Percentiles rank a stretch among this genome's conserved stretches.
These are phyloP conservation scores for Fusarium odoratissimum DNA, from an alignment of 2,329 filamentous ascomycete species.

Conservation along the genomic window DNA sequence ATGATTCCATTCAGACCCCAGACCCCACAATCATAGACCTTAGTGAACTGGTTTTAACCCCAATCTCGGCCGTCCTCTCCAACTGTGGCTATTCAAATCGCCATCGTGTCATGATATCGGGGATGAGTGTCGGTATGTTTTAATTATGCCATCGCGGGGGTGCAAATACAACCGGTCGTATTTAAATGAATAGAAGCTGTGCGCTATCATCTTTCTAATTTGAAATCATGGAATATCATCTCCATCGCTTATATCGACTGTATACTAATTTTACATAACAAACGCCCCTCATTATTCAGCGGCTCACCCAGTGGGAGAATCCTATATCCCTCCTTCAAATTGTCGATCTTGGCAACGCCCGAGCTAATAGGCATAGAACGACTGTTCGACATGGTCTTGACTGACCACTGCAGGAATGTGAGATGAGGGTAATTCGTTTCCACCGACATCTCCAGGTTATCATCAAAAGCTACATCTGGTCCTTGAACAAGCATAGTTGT, in stretches of 20 bases:
- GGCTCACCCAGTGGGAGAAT: background rate
- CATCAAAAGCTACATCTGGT: background rate
- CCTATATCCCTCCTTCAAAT: constrained; percentile 10
- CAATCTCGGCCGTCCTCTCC: too few relatives aligned
- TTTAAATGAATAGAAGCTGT: background rate
- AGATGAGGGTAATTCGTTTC: background rate
- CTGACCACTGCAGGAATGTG: constrained; percentile 2
- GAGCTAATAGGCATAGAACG: background rate
- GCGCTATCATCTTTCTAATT: background rate
- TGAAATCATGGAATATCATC: background rate
- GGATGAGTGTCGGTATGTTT: background rate
- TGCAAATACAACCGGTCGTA: fast-evolving
- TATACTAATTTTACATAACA: constrained; percentile 16
- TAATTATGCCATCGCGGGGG: too few relatives aligned
- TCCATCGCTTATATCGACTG: background rate
- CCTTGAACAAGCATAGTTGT: fast-evolving
- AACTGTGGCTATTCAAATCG: too few relatives aligned
- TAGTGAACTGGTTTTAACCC: too few relatives aligned
- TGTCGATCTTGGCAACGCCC: background rate
- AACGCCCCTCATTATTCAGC: background rate
- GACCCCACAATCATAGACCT: too few relatives aligned
- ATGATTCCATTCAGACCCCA: too few relatives aligned
- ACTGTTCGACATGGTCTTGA: background rate
- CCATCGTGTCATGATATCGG: too few relatives aligned
- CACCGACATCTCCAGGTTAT: background rate